Percentiles rank a stretch among this genome's conserved stretches.
Evolutionary conservation across 257 asterid species (phyloP).

Genomic region (Nyctanthes arbortristis): DNA sequence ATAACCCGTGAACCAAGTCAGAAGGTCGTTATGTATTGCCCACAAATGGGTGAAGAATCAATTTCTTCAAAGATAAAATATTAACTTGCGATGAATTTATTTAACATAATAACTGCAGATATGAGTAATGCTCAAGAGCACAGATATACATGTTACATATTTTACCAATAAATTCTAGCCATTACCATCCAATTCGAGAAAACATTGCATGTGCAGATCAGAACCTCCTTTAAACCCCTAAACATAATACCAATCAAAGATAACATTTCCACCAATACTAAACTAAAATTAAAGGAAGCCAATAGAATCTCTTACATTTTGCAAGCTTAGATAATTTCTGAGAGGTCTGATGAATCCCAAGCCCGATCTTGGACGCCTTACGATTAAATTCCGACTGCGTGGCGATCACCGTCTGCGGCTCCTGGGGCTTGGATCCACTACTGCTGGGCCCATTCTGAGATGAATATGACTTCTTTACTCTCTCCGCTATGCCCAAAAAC

Average conservation of each 20-base stretch:
- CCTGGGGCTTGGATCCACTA: constrained; percentile 54
- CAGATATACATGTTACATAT: background rate
- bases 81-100: background rate
- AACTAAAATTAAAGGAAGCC: background rate
- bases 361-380: constrained; percentile 85
- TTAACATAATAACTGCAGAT: background rate
- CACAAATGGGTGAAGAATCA: background rate
- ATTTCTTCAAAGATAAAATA: background rate
- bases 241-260: constrained; percentile 10
- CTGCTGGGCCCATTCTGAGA: constrained; percentile 63
- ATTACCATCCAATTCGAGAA: constrained; percentile 13
- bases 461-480: constrained; percentile 55
- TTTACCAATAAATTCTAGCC: background rate
- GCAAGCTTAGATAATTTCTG: constrained; percentile 94
- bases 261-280: background rate
- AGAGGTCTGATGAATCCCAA: constrained; percentile 90
- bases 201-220: too few species aligned
- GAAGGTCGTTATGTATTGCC: background rate
- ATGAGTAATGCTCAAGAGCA: background rate
- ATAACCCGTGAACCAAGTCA: background rate
- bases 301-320: constrained; percentile 49
- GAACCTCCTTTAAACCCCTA: background rate
- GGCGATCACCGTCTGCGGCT: constrained; percentile 57
- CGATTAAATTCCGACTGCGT: constrained; percentile 84
- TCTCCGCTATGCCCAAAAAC: constrained; percentile 66